These are phyloP conservation scores for Discostella pseudostelligera DNA, from an alignment of 108 stramenopile species.

Conservation along the genomic window DNA sequence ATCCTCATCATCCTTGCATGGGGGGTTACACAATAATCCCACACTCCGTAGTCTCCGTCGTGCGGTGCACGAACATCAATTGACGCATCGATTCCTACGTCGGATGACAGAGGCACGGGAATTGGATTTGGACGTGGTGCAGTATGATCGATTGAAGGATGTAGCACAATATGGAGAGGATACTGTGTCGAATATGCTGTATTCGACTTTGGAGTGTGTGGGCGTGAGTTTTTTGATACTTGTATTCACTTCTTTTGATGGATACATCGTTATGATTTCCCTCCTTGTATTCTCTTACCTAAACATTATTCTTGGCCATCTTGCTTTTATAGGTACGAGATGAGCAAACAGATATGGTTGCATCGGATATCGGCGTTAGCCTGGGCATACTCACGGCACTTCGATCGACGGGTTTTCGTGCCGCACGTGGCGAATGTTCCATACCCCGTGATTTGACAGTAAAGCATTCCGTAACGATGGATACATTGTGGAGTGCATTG, in stretches of 20 bases:
- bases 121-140: slow-evolving; percentile 58
- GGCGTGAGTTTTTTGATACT: no score
- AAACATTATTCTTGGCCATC: background rate
- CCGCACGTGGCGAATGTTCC: slow-evolving; percentile 61
- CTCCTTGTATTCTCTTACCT: background rate
- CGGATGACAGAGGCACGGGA: slow-evolving; percentile 72
- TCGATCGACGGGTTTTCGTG: slow-evolving; percentile 59
- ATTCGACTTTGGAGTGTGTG: slow-evolving; percentile 63
- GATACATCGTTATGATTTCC: background rate
- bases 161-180: slow-evolving; percentile 74
- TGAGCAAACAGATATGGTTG: slow-evolving; percentile 64
- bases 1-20: slow-evolving; percentile 35
- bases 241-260: background rate
- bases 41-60: slow-evolving; percentile 53
- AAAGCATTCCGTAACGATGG: slow-evolving; percentile 37
- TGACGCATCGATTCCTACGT: slow-evolving; percentile 74
- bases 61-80: slow-evolving; percentile 50
- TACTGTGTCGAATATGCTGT: slow-evolving; percentile 64
- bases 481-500: slow-evolving; percentile 23
- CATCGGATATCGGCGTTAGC: slow-evolving; percentile 75
- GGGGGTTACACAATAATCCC: slow-evolving; percentile 45
- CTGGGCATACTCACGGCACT: slow-evolving; percentile 69
- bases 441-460: slow-evolving; percentile 51
- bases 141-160: slow-evolving; percentile 54
- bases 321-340: slow-evolving; percentile 50